A percentile compares a stretch with the other conserved stretches of the same genome.
phyloP scores from a whole-genome alignment of 202 grass and related monocot species.

The Carex arenaria region DNA sequence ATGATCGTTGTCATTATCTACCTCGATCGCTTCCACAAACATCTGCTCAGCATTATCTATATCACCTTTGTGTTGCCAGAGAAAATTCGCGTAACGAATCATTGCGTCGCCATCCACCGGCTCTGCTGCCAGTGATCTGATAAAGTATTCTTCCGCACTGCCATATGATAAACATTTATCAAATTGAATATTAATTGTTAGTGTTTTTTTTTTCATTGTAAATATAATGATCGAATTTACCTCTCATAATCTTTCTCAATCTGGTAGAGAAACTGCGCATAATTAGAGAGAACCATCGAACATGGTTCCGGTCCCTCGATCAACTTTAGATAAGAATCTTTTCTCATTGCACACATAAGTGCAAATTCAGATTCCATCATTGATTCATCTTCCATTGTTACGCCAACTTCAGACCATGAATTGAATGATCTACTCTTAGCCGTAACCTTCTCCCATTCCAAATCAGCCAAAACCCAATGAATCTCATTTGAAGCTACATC shows the following conservation, averaged over 20 bases:
- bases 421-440: neutral
- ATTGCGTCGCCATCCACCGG: conserved; percentile 65
- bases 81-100: conserved; percentile 67
- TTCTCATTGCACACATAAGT: neutral
- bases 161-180: neutral
- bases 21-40: conserved; percentile 52
- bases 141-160: conserved; percentile 75
- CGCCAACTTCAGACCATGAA: neutral
- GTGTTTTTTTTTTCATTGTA: too few relatives aligned
- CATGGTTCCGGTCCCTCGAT: conserved; percentile 35
- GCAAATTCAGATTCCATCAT: neutral
- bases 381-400: neutral
- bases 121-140: conserved; percentile 38
- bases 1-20: conserved; percentile 43
- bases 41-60: conserved; percentile 61
- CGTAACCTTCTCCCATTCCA: conserved; percentile 9
- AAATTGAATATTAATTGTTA: neutral
- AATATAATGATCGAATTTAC: conserved; percentile 11
- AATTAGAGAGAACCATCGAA: conserved; percentile 82
- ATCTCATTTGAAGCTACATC: conserved; percentile 32
- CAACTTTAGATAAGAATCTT: conserved; percentile 51
- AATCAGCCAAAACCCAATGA: conserved; percentile 21
- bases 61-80: conserved; percentile 57
- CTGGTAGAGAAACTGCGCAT: conserved; percentile 83
- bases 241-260: conserved; percentile 65